Percentiles rank a stretch among this genome's conserved stretches.
Conservation (phyloP, 2,329 filamentous ascomycete species). For the Neocatenulostroma microsporum region DNA sequence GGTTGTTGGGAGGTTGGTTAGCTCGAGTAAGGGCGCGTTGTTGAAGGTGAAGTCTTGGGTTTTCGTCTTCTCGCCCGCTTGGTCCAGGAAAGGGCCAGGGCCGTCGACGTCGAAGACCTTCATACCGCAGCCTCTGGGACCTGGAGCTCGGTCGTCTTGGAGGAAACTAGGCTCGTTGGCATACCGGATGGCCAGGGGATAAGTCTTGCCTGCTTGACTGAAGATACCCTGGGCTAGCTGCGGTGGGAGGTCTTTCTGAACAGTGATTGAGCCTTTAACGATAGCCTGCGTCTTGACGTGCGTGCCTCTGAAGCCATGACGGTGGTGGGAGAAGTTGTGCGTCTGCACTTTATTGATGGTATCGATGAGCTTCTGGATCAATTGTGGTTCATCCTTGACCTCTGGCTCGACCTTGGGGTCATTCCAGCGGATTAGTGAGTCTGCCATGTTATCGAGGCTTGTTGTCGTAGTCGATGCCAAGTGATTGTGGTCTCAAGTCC, state of each 20-base stretch:
- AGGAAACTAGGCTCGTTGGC: constrained; percentile 20
- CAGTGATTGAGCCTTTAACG: constrained; percentile 15
- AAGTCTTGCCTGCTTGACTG: constrained; percentile 11
- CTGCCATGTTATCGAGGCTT: background rate
- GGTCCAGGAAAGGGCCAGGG: constrained; percentile 10
- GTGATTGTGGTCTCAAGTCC: too few species aligned
- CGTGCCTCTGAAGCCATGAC: constrained; percentile 15
- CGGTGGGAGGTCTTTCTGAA: constrained; percentile 11
- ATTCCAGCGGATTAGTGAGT: constrained; percentile 2
- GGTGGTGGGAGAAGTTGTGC: constrained; percentile 16
- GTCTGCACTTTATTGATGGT: constrained; percentile 14
- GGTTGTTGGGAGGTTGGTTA: constrained; percentile 27
- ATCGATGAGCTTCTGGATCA: constrained; percentile 10
- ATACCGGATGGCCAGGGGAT: constrained; percentile 14
- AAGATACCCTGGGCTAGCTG: constrained; percentile 15
- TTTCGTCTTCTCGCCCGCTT: constrained; percentile 7
- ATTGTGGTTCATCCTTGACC: constrained; percentile 11
- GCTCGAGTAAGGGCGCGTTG: constrained; percentile 27
- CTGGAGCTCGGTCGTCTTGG: constrained; percentile 16
- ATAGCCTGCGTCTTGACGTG: constrained; percentile 19
- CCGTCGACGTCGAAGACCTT: constrained; percentile 19
- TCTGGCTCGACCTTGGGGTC: constrained; percentile 6
- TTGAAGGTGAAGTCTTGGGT: constrained; percentile 29
- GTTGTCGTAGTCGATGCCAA: too few species aligned
- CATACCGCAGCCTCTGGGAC: constrained; percentile 17